Evolutionary conservation across 1,284 basidiomycete genomes (phyloP), one percentile per base, ranked within the genome.

Genomic region (Vanrija pseudolonga): DNA sequence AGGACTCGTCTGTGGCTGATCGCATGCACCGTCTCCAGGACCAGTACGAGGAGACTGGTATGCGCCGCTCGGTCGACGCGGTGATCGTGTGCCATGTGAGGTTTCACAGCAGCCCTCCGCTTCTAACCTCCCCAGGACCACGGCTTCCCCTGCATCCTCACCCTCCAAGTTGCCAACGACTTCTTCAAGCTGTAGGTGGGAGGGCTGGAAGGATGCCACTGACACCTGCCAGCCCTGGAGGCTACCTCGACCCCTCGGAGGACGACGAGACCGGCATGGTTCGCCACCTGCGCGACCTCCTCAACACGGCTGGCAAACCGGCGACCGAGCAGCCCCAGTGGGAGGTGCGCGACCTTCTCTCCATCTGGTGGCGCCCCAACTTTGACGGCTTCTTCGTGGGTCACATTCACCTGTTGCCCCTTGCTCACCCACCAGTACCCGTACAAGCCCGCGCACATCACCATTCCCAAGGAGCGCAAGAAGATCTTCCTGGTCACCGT

Each of bases 381-480:
- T 98, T 96, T 69, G 95, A 98, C 78, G 94, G 91, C 0, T 98
- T 98, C 77, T 93, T 96, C 87, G 93, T 95, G 67, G 70, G 88
- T 79, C n/a, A n/a, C n/a, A n/a, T n/a, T n/a, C n/a, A n/a, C n/a
- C n/a, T 3, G 9, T 3, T 20, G 0, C 18, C 23, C 4, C 15
- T 3, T 11, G 18, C 45, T 47, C 19, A 52, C 20, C 23, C 8
- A 20, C 57, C 61, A 97, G 94, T 98, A 98, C 71, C 95, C 95
- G 0, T 98, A 96, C 76, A 84, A 94, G 54, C 95, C 95, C 1
- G 90, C 93, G 41, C 95, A 98, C 76, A 89, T 97, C 56, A 93
- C 91, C 42, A 91, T 94, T 72, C 95, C 95, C 9, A 98, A 98
- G 77, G 95, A 98, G 74, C 90, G 90, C 81, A 98, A 97, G 79